These are phyloP conservation scores for Stropharia rugosoannulata DNA, from an alignment of 768 basidiomycete species.

Conservation along the genomic window DNA sequence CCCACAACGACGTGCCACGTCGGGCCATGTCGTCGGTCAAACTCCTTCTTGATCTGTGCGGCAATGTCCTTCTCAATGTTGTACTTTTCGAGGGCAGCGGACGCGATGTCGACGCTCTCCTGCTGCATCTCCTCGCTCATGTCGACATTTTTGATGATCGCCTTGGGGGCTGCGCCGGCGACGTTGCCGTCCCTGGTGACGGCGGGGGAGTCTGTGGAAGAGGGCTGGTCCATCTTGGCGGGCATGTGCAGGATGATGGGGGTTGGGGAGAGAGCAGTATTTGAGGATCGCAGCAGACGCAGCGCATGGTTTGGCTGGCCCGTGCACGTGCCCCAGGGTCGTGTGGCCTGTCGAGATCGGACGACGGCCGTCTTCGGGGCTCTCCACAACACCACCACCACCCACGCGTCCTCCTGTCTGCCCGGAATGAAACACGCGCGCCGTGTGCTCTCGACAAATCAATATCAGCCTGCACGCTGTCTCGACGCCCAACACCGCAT, in stretches of 20 bases:
- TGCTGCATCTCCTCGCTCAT: constrained; percentile 98
- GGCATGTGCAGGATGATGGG: constrained; percentile 34
- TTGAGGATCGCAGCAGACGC: constrained; percentile 9
- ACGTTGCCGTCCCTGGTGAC: constrained; percentile 34
- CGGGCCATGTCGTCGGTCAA: constrained; percentile 87
- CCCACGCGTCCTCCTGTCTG: constrained; percentile 15
- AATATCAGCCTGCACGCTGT: not conserved
- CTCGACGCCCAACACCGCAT: constrained; percentile 2
- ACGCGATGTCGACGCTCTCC: constrained; percentile 86
- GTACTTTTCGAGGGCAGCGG: constrained; percentile 84
- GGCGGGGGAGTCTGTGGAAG: constrained; percentile 54
- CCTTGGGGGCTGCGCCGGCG: constrained; percentile 58
- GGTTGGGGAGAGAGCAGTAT: constrained; percentile 11
- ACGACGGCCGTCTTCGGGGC: constrained; percentile 22
- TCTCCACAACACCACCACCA: constrained; percentile 7
- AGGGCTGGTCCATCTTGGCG: constrained; percentile 59
- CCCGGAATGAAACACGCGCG: constrained; percentile 1
- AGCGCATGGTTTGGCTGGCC: constrained; percentile 1
- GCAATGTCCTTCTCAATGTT: constrained; percentile 98
- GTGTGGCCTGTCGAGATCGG: constrained; percentile 19
- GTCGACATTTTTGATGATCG: constrained; percentile 95
- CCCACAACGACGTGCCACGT: constrained; percentile 99
- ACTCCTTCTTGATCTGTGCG: constrained; percentile 97
- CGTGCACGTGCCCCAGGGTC: constrained; percentile 21
- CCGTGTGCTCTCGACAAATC: not conserved